Conservation (phyloP, 2,329 filamentous ascomycete genomes). For the Ceratocystis colombiana region DNA sequence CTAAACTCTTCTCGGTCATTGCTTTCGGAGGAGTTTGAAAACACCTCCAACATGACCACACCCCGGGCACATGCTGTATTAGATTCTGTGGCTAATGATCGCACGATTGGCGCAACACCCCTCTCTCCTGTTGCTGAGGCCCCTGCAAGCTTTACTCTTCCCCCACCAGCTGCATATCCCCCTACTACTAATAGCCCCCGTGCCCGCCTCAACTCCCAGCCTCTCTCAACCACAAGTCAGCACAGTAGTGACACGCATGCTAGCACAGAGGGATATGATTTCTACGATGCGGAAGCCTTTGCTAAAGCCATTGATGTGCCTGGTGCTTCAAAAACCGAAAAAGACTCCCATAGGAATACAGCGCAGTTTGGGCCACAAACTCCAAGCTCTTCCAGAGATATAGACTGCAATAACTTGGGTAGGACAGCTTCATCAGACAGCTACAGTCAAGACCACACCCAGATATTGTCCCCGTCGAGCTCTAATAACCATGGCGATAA, state of each 20-base stretch:
- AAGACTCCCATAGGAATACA: background rate
- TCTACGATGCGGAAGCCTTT: constrained; percentile 51
- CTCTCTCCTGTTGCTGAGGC: constrained; percentile 42
- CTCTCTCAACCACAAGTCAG: constrained; percentile 43
- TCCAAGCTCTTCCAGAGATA: constrained; percentile 5
- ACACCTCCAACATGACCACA: constrained; percentile 52
- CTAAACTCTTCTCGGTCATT: constrained; percentile 36
- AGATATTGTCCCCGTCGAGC: constrained; percentile 2
- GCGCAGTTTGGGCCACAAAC: constrained; percentile 15
- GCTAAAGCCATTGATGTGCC: constrained; percentile 46
- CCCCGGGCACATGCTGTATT: constrained; percentile 47
- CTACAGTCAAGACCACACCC: constrained; percentile 1
- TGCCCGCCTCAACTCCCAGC: constrained; percentile 41
- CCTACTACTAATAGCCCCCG: constrained; percentile 34
- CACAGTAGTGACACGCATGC: constrained; percentile 40
- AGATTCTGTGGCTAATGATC: constrained; percentile 30
- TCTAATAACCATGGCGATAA: constrained; percentile 7
- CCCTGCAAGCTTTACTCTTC: constrained; percentile 41
- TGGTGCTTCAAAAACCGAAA: constrained; percentile 8
- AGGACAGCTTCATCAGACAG: constrained; percentile 11
- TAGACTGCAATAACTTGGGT: constrained; percentile 10
- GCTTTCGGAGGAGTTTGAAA: constrained; percentile 48
- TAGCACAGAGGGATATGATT: constrained; percentile 54
- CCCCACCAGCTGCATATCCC: constrained; percentile 38
- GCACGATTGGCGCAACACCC: constrained; percentile 31